A percentile compares a stretch with the other conserved stretches of the same genome.
phyloP scores from a whole-genome alignment of 371 early-diverging fungal genomes.

The Dinochytrium kinnereticum region DNA sequence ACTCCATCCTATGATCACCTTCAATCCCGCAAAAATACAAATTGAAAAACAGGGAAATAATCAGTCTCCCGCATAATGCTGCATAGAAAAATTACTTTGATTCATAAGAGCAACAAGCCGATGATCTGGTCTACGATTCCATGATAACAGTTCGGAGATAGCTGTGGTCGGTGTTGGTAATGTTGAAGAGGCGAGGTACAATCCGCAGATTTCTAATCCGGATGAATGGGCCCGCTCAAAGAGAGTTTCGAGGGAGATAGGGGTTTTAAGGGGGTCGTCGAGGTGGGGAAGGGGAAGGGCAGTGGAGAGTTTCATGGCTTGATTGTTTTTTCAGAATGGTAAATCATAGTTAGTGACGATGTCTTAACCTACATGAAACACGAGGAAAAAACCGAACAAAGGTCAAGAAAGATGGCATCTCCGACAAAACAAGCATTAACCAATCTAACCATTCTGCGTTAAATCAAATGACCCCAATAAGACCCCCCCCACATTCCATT shows the following conservation, averaged over 20 bases:
- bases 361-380: too few relatives aligned
- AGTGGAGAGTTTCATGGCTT: background rate
- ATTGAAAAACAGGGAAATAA: background rate
- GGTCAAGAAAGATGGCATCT: background rate
- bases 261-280: background rate
- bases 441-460: background rate
- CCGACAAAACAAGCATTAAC: too few relatives aligned
- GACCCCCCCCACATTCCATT: background rate
- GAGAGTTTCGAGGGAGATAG: background rate
- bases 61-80: background rate
- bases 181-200: background rate
- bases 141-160: background rate
- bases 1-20: too few relatives aligned
- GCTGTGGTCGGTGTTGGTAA: background rate
- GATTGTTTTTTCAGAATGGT: too few relatives aligned
- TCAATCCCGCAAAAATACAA: too few relatives aligned
- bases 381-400: too few relatives aligned
- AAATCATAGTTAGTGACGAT: too few relatives aligned
- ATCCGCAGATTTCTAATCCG: background rate
- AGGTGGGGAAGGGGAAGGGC: background rate
- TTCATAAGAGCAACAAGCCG: background rate
- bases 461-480: background rate
- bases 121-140: background rate
- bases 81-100: background rate
- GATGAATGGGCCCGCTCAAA: background rate